Conservation (phyloP, 495 filamentous ascomycete genomes). For the Trichoderma erinaceum region DNA sequence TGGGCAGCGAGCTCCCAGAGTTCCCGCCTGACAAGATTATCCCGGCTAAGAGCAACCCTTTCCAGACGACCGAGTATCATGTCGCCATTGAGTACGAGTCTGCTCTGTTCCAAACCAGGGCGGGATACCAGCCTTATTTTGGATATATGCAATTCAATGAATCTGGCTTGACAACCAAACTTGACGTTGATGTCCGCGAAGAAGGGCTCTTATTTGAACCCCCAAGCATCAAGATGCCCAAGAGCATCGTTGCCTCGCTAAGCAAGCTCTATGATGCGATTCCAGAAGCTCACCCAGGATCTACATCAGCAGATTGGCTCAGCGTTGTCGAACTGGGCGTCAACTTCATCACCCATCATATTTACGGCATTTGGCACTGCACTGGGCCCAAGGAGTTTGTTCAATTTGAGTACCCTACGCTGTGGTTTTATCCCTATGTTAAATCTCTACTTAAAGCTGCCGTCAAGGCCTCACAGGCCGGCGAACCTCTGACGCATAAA, state of each 20-base stretch:
- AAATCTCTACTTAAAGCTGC: conserved; percentile 20
- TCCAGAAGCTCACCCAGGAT: not conserved
- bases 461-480: conserved; percentile 8
- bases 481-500: conserved; percentile 16
- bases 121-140: conserved; percentile 21
- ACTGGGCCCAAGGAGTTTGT: conserved; percentile 22
- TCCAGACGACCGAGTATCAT: conserved; percentile 47
- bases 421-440: conserved; percentile 23
- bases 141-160: conserved; percentile 18
- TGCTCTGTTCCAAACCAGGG: conserved; percentile 42
- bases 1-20: not conserved
- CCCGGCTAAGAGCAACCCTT: conserved; percentile 27
- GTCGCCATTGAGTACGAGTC: conserved; percentile 54
- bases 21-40: conserved; percentile 3
- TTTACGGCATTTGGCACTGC: conserved; percentile 22
- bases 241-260: conserved; percentile 1
- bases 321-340: conserved; percentile 20
- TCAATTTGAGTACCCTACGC: conserved; percentile 19
- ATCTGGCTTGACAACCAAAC: not conserved
- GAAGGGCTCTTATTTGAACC: not conserved
- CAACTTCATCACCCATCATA: conserved; percentile 22
- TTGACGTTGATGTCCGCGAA: conserved; percentile 5
- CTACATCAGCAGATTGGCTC: conserved; percentile 14
- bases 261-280: not conserved
- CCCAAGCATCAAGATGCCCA: conserved; percentile 9